phyloP scores from a whole-genome alignment of 345 rosid species.

The Eucalyptus sp. region DNA sequence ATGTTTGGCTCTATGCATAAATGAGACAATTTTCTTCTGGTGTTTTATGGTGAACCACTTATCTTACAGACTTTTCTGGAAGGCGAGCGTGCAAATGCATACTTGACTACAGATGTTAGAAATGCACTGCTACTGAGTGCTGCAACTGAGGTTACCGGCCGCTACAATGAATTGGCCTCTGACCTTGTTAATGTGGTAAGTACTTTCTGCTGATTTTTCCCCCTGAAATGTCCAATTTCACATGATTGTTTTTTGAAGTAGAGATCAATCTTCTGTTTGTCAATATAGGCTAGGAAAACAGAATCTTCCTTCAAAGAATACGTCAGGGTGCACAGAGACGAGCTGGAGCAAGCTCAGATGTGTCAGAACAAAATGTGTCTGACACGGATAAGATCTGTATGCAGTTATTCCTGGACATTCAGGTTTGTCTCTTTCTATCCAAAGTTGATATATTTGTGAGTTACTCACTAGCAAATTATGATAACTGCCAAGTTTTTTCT shows the following conservation, averaged over 20 bases:
- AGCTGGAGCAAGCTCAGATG: slow-evolving; percentile 82
- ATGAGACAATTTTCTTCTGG: background rate
- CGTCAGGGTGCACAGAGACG: slow-evolving; percentile 88
- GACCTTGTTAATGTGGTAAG: slow-evolving; percentile 83
- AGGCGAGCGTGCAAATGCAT: slow-evolving; percentile 56
- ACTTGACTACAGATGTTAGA: slow-evolving; percentile 51
- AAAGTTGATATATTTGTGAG: background rate
- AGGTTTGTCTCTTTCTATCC: slow-evolving; percentile 26
- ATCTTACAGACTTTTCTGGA: slow-evolving; percentile 55
- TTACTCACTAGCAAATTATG: background rate
- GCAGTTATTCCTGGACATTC: slow-evolving; percentile 95
- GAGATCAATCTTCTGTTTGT: background rate
- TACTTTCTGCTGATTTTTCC: background rate
- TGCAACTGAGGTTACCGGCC: slow-evolving; percentile 60
- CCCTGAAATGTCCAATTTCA: background rate
- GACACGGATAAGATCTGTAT: slow-evolving; percentile 86
- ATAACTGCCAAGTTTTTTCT: background rate
- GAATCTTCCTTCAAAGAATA: slow-evolving; percentile 87
- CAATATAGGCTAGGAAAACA: slow-evolving; percentile 69
- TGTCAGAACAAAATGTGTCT: slow-evolving; percentile 60
- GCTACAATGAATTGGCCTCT: slow-evolving; percentile 70
- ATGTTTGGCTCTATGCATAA: background rate
- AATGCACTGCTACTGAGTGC: slow-evolving; percentile 35
- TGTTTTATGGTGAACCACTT: background rate
- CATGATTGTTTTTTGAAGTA: background rate